Evolutionary conservation across 352 stramenopile species (phyloP).

Genomic region (Globisporangium camurandrum): DNA sequence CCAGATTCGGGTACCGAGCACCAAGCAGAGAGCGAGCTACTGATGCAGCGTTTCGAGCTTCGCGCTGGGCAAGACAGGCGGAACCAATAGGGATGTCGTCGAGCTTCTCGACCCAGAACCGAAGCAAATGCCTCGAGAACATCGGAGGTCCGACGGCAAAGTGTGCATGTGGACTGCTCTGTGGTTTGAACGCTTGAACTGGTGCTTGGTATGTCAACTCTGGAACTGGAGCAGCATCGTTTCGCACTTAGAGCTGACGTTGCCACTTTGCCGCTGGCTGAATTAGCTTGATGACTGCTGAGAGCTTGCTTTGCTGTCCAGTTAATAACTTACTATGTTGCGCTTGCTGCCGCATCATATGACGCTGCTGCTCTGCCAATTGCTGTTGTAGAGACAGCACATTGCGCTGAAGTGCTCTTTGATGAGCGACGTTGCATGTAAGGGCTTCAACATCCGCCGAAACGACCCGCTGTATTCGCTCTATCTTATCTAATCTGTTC

Average conservation of each 20-base stretch:
- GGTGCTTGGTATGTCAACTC: background rate
- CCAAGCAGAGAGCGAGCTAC: background rate
- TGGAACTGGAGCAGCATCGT: background rate
- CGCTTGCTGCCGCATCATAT: background rate
- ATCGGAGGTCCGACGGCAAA: background rate
- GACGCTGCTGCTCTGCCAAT: background rate
- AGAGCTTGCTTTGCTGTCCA: background rate
- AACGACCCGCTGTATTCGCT: background rate
- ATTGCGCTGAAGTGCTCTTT: background rate
- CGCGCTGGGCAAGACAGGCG: background rate
- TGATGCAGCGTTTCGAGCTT: background rate
- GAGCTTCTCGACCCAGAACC: background rate
- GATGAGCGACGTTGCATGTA: background rate
- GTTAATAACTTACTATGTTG: background rate
- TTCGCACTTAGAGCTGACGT: background rate
- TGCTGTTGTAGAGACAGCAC: background rate
- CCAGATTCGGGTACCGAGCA: background rate
- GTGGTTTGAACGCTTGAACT: background rate
- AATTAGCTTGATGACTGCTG: background rate
- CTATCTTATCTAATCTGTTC: background rate
- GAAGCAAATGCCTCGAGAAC: background rate
- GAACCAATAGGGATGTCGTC: background rate
- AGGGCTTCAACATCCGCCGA: background rate
- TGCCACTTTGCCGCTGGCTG: background rate
- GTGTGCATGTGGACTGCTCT: background rate